phyloP scores from a whole-genome alignment of 2,329 filamentous ascomycete genomes.

The Cladosporium colombiae region DNA sequence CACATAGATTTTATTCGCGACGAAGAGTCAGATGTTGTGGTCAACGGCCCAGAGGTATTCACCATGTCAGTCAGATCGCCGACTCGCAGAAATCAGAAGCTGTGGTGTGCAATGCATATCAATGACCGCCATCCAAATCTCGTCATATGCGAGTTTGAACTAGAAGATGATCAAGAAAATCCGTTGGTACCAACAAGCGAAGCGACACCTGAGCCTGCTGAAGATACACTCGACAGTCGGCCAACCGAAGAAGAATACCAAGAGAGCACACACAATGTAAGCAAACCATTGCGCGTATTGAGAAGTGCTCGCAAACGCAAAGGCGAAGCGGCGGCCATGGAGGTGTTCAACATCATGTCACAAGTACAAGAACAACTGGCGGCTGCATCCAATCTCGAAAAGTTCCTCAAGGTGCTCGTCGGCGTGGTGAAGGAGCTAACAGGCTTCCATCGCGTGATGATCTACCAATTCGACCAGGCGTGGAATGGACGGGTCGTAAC shows the following conservation, averaged over 20 bases:
- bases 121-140: slow-evolving; percentile 67
- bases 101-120: slow-evolving; percentile 87
- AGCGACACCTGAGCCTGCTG: slow-evolving; percentile 61
- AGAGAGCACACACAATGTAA: slow-evolving; percentile 73
- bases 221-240: slow-evolving; percentile 72
- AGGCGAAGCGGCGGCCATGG: slow-evolving; percentile 80
- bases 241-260: slow-evolving; percentile 73
- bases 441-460: slow-evolving; percentile 88
- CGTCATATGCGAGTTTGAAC: slow-evolving; percentile 84
- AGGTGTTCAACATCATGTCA: slow-evolving; percentile 88
- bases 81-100: slow-evolving; percentile 57
- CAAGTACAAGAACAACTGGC: slow-evolving; percentile 87
- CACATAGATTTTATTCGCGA: slow-evolving; percentile 87
- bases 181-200: slow-evolving; percentile 66
- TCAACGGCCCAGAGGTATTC: slow-evolving; percentile 84
- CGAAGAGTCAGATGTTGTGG: slow-evolving; percentile 71
- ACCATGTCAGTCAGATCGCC: slow-evolving; percentile 70
- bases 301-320: slow-evolving; percentile 72
- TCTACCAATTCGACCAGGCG: slow-evolving; percentile 82
- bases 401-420: slow-evolving; percentile 76
- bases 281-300: slow-evolving; percentile 75
- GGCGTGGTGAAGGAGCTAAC: slow-evolving; percentile 88
- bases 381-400: slow-evolving; percentile 67
- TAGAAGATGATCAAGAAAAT: slow-evolving; percentile 72
- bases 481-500: slow-evolving; percentile 88